Conservation (phyloP, 2,329 filamentous ascomycete species). For the Endothia cerciana region DNA sequence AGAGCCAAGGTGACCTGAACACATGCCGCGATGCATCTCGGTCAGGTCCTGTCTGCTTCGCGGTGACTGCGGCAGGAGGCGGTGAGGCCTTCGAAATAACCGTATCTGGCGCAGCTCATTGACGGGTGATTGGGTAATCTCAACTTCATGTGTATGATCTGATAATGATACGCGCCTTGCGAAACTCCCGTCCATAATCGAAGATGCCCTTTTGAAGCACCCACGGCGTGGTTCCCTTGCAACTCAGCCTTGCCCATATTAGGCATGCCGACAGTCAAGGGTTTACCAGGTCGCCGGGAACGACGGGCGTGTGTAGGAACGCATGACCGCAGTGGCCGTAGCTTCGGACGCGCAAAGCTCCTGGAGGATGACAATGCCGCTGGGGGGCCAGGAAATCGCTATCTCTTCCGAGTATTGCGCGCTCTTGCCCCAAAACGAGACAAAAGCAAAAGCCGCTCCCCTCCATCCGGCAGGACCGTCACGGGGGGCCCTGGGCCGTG, state of each 20-base stretch:
- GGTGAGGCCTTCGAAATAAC: conserved; percentile 18
- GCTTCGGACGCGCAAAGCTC: neutral
- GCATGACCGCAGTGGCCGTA: neutral
- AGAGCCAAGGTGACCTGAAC: conserved; percentile 29
- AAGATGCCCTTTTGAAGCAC: neutral
- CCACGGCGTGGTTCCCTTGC: conserved; percentile 9
- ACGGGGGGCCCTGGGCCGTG: conserved; percentile 1
- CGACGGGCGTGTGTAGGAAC: conserved; percentile 1
- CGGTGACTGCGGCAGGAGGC: conserved; percentile 23
- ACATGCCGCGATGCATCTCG: conserved; percentile 24
- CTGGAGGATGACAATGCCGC: neutral
- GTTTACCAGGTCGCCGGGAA: conserved; percentile 19
- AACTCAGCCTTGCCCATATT: conserved; percentile 27
- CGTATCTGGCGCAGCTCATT: conserved; percentile 2
- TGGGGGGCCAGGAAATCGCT: neutral
- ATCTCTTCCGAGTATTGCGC: neutral
- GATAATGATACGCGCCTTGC: too few relatives aligned
- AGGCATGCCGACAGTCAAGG: conserved; percentile 21
- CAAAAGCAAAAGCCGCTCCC: neutral
- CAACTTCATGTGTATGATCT: neutral
- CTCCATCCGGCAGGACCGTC: conserved; percentile 6
- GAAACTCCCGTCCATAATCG: too few relatives aligned
- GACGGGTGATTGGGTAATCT: neutral
- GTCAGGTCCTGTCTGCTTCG: conserved; percentile 19
- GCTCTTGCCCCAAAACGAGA: neutral